phyloP scores from a whole-genome alignment of 2,329 filamentous ascomycete species.

The Venturia aucupariae region DNA sequence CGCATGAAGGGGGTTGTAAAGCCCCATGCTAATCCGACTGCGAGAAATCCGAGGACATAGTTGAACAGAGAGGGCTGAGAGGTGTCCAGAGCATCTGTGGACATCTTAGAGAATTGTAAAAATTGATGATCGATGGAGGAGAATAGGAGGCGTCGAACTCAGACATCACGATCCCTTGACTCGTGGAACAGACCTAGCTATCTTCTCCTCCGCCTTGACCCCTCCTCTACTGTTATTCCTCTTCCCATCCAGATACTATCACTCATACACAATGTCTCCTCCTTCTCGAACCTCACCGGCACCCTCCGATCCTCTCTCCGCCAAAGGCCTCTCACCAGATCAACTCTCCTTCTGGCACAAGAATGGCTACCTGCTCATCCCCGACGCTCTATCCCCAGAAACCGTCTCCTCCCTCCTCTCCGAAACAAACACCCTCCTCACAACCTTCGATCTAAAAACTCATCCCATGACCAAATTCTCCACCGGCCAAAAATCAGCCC shows the following conservation, averaged over 20 bases:
- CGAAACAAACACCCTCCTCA: slow-evolving; percentile 67
- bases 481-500: slow-evolving; percentile 65
- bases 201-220: neutral
- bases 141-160: neutral
- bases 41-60: slow-evolving; percentile 79
- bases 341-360: slow-evolving; percentile 65
- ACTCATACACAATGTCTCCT: neutral
- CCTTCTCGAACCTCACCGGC: slow-evolving; percentile 4
- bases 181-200: neutral
- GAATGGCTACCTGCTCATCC: slow-evolving; percentile 87
- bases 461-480: slow-evolving; percentile 94
- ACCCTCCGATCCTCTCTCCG: slow-evolving; percentile 12
- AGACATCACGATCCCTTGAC: neutral
- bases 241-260: neutral
- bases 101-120: neutral
- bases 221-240: no score
- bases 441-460: slow-evolving; percentile 64
- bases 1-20: slow-evolving; percentile 86
- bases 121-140: neutral
- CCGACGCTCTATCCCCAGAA: slow-evolving; percentile 57
- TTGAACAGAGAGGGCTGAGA: slow-evolving; percentile 35
- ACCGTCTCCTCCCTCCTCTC: slow-evolving; percentile 60
- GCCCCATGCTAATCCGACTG: slow-evolving; percentile 88
- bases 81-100: neutral
- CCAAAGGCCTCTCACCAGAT: slow-evolving; percentile 54